phyloP scores from a whole-genome alignment of 1,284 basidiomycete genomes.

The Afroboletus lepidellus region DNA sequence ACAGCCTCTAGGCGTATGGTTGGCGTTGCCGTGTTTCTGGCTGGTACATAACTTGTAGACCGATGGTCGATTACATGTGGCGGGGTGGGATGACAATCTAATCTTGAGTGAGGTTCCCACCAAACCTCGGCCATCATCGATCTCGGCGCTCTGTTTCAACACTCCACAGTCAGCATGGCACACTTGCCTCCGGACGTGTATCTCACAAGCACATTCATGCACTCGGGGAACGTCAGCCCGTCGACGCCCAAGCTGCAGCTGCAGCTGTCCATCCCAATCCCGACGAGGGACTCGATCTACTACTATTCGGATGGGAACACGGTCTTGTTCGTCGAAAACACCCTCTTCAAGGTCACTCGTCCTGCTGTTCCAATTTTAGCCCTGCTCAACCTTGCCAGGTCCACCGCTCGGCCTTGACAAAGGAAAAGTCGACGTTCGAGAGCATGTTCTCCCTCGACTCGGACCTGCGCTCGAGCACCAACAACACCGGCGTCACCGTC shows the following conservation, averaged over 20 bases:
- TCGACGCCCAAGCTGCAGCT: slow-evolving; percentile 35
- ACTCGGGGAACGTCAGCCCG: slow-evolving; percentile 32
- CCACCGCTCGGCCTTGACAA: slow-evolving; percentile 48
- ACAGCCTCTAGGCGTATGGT: background rate
- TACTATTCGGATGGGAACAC: slow-evolving; percentile 45
- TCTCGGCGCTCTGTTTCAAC: slow-evolving; percentile 7
- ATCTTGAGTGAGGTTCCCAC: slow-evolving; percentile 26
- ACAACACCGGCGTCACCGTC: slow-evolving; percentile 23
- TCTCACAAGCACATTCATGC: slow-evolving; percentile 34
- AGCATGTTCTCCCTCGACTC: slow-evolving; percentile 50
- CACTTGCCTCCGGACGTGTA: slow-evolving; percentile 34
- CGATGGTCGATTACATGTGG: background rate
- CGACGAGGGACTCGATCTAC: slow-evolving; percentile 29
- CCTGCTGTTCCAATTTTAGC: slow-evolving; percentile 3
- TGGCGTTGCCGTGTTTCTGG: slow-evolving; percentile 1
- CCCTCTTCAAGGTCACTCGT: slow-evolving; percentile 45
- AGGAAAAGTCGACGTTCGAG: slow-evolving; percentile 52
- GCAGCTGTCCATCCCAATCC: slow-evolving; percentile 35
- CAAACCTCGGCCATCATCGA: slow-evolving; percentile 5
- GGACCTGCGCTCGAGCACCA: slow-evolving; percentile 27
- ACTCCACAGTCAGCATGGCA: slow-evolving; percentile 20
- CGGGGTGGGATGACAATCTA: slow-evolving; percentile 13
- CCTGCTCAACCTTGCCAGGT: slow-evolving; percentile 36
- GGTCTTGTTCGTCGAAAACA: slow-evolving; percentile 46
- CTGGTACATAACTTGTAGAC: slow-evolving; percentile 6